phyloP scores from a whole-genome alignment of 108 stramenopile genomes.

The Cyclotella kingstonii region DNA sequence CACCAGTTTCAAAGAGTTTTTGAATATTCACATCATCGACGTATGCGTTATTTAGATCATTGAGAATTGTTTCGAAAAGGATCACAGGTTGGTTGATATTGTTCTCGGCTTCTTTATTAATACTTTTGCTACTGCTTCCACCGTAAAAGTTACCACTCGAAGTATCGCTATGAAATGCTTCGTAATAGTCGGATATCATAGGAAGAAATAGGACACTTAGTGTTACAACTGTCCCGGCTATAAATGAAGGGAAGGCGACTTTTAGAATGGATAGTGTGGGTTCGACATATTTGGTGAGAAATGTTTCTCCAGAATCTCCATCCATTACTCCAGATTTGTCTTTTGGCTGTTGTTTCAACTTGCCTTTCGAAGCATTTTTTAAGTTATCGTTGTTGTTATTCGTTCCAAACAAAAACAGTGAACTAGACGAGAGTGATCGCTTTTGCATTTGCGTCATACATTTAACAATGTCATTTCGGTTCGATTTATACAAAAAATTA shows the following conservation, averaged over 20 bases:
- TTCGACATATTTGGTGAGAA: background rate
- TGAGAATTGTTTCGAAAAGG: conserved; percentile 81
- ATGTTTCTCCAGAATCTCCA: too few species aligned
- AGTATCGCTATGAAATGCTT: conserved; percentile 15
- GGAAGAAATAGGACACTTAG: conserved; percentile 36
- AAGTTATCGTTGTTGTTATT: too few species aligned
- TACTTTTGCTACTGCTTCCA: background rate
- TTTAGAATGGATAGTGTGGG: conserved; percentile 21
- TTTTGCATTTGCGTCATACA: too few species aligned
- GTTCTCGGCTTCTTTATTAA: background rate
- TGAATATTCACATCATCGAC: conserved; percentile 86
- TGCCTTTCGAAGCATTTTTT: too few species aligned
- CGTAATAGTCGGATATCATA: conserved; percentile 34
- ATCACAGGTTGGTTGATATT: conserved; percentile 68
- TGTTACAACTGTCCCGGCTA: conserved; percentile 27
- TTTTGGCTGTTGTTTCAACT: too few species aligned
- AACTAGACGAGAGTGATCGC: too few species aligned
- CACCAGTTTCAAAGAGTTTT: conserved; percentile 89
- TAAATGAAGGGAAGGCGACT: conserved; percentile 39
- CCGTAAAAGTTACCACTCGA: background rate
- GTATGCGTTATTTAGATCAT: conserved; percentile 70
- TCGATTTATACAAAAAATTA: too few species aligned
- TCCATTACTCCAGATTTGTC: too few species aligned
- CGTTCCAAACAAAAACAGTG: too few species aligned
- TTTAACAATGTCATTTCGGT: too few species aligned